Percentiles rank a stretch among this genome's conserved stretches.
Evolutionary conservation across 2,329 filamentous ascomycete species (phyloP).

Genomic region (Fusarium camptoceras): DNA sequence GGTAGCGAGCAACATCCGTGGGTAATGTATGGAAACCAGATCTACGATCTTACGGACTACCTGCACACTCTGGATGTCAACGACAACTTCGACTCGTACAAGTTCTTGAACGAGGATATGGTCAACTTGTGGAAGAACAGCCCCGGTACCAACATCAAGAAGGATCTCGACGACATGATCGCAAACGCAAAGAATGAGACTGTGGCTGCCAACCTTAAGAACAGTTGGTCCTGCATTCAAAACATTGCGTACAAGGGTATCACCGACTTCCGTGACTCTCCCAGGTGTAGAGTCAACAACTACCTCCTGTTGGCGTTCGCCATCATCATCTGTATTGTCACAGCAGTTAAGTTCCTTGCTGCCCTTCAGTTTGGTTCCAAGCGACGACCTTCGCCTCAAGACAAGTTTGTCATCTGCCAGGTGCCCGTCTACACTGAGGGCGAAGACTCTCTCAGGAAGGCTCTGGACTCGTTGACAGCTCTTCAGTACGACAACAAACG

Average conservation of each 20-base stretch:
- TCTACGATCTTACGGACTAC: slow-evolving; percentile 95
- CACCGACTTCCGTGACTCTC: slow-evolving; percentile 82
- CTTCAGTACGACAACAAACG: slow-evolving; percentile 98
- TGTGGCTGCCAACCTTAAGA: slow-evolving; percentile 62
- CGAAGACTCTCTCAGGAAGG: slow-evolving; percentile 93
- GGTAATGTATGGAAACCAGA: slow-evolving; percentile 78
- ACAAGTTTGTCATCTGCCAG: slow-evolving; percentile 99
- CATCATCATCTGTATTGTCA: slow-evolving; percentile 83
- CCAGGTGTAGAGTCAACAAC: slow-evolving; percentile 88
- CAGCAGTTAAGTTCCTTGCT: slow-evolving; percentile 88
- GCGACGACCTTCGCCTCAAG: slow-evolving; percentile 86
- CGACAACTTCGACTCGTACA: slow-evolving; percentile 67
- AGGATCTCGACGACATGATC: slow-evolving; percentile 68
- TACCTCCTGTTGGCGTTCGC: slow-evolving; percentile 90
- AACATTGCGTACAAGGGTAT: slow-evolving; percentile 86
- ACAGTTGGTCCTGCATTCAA: slow-evolving; percentile 83
- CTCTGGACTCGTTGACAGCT: slow-evolving; percentile 92
- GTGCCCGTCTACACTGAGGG: slow-evolving; percentile 98
- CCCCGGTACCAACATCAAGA: slow-evolving; percentile 82
- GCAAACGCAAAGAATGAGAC: slow-evolving; percentile 64
- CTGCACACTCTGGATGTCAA: slow-evolving; percentile 77
- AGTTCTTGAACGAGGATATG: slow-evolving; percentile 78
- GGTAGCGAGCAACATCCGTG: slow-evolving; percentile 75
- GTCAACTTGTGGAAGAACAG: slow-evolving; percentile 77
- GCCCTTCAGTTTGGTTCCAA: slow-evolving; percentile 95